These are phyloP conservation scores for Avena insularis DNA, from an alignment of 176 grass and related monocot genomes.

Conservation along the genomic window DNA sequence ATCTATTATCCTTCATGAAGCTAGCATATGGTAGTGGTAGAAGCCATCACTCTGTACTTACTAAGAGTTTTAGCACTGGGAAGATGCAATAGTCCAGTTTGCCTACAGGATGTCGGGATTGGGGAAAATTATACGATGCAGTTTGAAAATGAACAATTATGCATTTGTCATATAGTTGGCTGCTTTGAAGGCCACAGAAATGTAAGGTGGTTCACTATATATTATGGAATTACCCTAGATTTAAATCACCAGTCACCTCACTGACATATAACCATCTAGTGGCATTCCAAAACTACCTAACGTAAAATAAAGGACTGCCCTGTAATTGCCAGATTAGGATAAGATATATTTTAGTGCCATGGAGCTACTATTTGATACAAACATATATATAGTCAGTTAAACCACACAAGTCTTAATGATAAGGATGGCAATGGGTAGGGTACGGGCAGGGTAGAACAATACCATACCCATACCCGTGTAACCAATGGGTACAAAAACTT, in stretches of 20 bases:
- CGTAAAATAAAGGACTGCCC: background rate
- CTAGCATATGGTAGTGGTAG: slow-evolving; percentile 14
- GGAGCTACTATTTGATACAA: background rate
- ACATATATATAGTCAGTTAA: slow-evolving; percentile 21
- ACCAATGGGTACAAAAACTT: too few species aligned
- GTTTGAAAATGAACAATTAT: background rate
- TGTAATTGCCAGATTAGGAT: slow-evolving; percentile 24
- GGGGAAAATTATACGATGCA: background rate
- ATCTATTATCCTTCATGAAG: slow-evolving; percentile 16
- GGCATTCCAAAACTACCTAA: background rate
- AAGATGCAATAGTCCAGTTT: slow-evolving; percentile 12
- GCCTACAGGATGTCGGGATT: slow-evolving; percentile 20
- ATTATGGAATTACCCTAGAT: background rate
- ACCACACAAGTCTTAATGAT: background rate
- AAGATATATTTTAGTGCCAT: background rate
- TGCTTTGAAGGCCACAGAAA: slow-evolving; percentile 9
- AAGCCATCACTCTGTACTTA: background rate
- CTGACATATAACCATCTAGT: background rate
- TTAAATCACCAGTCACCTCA: slow-evolving; percentile 3
- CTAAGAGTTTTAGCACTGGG: background rate
- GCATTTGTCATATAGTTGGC: background rate
- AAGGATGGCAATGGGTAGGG: too few species aligned
- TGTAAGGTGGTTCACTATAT: slow-evolving; percentile 1
- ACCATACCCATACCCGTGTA: too few species aligned
- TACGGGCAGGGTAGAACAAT: too few species aligned